Evolutionary conservation across 2,329 filamentous ascomycete genomes (phyloP).

Genomic region (Aspergillus japonicus): DNA sequence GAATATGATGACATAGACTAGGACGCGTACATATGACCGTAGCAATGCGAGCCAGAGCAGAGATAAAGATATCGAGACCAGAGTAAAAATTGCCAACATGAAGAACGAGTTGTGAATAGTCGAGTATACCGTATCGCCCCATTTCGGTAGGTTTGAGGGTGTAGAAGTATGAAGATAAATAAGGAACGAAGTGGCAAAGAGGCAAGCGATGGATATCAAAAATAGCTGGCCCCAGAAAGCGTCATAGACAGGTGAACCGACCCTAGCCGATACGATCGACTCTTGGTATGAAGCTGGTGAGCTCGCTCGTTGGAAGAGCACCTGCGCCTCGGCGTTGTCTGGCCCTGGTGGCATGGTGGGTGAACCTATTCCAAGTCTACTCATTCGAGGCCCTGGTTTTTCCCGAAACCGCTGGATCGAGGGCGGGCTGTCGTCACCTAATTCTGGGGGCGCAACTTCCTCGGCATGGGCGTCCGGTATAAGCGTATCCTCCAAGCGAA

Average conservation of each 20-base stretch:
- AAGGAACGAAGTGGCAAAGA: conserved; percentile 85
- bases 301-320: conserved; percentile 45
- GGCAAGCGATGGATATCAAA: conserved; percentile 75
- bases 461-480: conserved; percentile 46
- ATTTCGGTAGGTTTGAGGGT: conserved; percentile 63
- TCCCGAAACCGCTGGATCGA: conserved; percentile 59
- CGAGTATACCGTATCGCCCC: conserved; percentile 93
- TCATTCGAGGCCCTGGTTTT: conserved; percentile 39
- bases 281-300: conserved; percentile 55
- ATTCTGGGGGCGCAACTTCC: conserved; percentile 40
- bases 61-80: conserved; percentile 85
- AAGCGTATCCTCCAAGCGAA: conserved; percentile 71
- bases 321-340: conserved; percentile 49
- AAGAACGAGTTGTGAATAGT: conserved; percentile 83
- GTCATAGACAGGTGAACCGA: conserved; percentile 77
- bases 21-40: conserved; percentile 79
- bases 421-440: conserved; percentile 49
- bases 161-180: conserved; percentile 85
- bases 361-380: conserved; percentile 39
- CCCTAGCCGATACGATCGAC: conserved; percentile 58
- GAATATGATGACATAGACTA: conserved; percentile 77
- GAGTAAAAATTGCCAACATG: conserved; percentile 83
- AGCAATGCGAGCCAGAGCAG: conserved; percentile 87
- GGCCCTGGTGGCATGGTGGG: conserved; percentile 51
- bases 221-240: conserved; percentile 90